Evolutionary conservation across 2,329 filamentous ascomycete genomes (phyloP).

Genomic region (Trichoderma gracile): DNA sequence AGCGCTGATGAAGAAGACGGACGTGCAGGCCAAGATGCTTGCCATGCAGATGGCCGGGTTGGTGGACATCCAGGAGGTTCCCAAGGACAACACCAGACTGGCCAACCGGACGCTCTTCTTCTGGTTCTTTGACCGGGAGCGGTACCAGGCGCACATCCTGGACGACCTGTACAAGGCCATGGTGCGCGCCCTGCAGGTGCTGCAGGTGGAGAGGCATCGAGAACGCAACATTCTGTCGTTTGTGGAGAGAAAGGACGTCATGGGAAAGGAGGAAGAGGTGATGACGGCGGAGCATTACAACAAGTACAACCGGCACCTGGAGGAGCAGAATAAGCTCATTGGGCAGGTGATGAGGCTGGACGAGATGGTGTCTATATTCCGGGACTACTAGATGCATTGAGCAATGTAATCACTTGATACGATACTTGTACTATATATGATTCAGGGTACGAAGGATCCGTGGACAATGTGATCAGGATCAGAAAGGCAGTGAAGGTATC

Average conservation of each 20-base stretch:
- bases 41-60: constrained; percentile 84
- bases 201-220: constrained; percentile 72
- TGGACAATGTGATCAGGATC: not conserved
- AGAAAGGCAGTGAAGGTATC: no score
- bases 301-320: constrained; percentile 58
- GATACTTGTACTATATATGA: not conserved
- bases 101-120: constrained; percentile 85
- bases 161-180: constrained; percentile 89
- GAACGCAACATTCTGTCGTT: constrained; percentile 75
- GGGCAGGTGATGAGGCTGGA: constrained; percentile 80
- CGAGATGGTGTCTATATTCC: constrained; percentile 77
- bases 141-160: constrained; percentile 68
- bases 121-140: constrained; percentile 83
- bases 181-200: constrained; percentile 78
- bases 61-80: constrained; percentile 91
- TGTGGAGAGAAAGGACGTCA: constrained; percentile 81
- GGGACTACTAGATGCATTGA: constrained; percentile 63
- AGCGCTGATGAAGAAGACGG: constrained; percentile 79
- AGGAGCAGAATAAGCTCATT: constrained; percentile 71
- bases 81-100: constrained; percentile 78
- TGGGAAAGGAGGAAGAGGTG: constrained; percentile 78
- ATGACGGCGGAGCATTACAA: constrained; percentile 73
- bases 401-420: not conserved
- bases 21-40: constrained; percentile 81
- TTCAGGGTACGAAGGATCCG: not conserved